A percentile compares a stretch with the other conserved stretches of the same genome.
phyloP scores from a whole-genome alignment of 2,329 filamentous ascomycete species.

The Beauveria caledonica region DNA sequence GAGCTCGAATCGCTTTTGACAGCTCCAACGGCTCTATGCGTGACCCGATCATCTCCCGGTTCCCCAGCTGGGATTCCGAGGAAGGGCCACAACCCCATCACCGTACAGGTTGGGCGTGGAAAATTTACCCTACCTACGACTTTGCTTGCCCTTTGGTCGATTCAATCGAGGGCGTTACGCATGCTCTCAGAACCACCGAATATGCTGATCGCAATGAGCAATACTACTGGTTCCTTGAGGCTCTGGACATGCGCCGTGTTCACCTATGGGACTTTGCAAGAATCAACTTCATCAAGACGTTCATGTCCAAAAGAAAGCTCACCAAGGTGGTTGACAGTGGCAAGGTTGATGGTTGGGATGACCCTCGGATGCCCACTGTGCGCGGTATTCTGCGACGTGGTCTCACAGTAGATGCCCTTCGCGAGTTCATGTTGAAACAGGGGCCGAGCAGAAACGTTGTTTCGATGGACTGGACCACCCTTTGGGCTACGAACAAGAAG shows the following conservation, averaged over 20 bases:
- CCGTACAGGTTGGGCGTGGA: slow-evolving; percentile 70
- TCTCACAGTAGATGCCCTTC: slow-evolving; percentile 65
- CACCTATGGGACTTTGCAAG: slow-evolving; percentile 81
- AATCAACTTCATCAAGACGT: slow-evolving; percentile 75
- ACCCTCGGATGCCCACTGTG: slow-evolving; percentile 71
- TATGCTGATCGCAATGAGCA: slow-evolving; percentile 81
- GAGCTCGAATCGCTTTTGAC: slow-evolving; percentile 86
- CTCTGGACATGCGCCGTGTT: slow-evolving; percentile 64
- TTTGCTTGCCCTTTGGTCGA: slow-evolving; percentile 79
- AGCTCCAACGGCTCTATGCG: slow-evolving; percentile 93
- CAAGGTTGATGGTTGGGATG: slow-evolving; percentile 68
- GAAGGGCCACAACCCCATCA: slow-evolving; percentile 62
- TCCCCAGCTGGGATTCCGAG: slow-evolving; percentile 58
- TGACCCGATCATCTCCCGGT: slow-evolving; percentile 91
- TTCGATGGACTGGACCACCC: slow-evolving; percentile 64
- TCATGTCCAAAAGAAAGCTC: slow-evolving; percentile 79
- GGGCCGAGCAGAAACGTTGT: slow-evolving; percentile 69
- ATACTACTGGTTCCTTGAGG: slow-evolving; percentile 77
- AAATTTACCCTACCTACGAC: slow-evolving; percentile 83
- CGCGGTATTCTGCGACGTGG: slow-evolving; percentile 63
- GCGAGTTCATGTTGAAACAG: slow-evolving; percentile 70
- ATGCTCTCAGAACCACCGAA: slow-evolving; percentile 75
- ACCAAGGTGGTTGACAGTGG: slow-evolving; percentile 52
- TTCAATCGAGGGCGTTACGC: slow-evolving; percentile 72
- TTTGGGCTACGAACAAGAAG: slow-evolving; percentile 48